Evolutionary conservation across 1,284 basidiomycete species (phyloP).

Genomic region (Anthracocystis setariae): DNA sequence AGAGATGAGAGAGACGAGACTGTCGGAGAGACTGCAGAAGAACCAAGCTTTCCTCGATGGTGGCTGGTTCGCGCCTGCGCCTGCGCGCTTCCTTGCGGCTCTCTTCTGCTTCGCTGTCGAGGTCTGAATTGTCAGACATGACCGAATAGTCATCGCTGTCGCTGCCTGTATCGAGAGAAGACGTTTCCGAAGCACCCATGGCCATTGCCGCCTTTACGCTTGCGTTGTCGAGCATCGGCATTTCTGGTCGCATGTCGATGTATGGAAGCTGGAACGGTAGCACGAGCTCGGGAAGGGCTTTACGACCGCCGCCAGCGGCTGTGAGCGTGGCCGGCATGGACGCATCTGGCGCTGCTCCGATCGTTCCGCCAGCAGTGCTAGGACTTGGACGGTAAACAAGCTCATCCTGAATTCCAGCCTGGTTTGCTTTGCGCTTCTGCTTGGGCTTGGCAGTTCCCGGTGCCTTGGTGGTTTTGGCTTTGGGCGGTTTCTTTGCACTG

Average conservation of each 20-base stretch:
- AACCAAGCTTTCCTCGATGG: slow-evolving; percentile 52
- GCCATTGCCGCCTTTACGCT: slow-evolving; percentile 42
- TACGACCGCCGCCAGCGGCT: slow-evolving; percentile 55
- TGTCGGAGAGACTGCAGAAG: slow-evolving; percentile 64
- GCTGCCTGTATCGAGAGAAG: slow-evolving; percentile 40
- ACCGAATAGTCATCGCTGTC: slow-evolving; percentile 52
- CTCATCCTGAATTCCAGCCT: slow-evolving; percentile 26
- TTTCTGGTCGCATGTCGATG: slow-evolving; percentile 30
- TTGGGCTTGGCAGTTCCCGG: slow-evolving; percentile 38
- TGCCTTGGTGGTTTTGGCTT: slow-evolving; percentile 21
- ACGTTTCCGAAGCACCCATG: slow-evolving; percentile 45
- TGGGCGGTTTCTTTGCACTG: slow-evolving; percentile 20
- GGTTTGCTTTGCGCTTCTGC: slow-evolving; percentile 44
- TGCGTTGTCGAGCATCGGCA: slow-evolving; percentile 52
- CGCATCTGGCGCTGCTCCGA: slow-evolving; percentile 45
- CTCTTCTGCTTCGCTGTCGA: slow-evolving; percentile 42
- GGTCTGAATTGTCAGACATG: slow-evolving; percentile 37
- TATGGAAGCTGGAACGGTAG: slow-evolving; percentile 50
- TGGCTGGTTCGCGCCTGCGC: slow-evolving; percentile 43
- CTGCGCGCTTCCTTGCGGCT: slow-evolving; percentile 33
- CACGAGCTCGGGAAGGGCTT: slow-evolving; percentile 55
- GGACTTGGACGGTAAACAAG: slow-evolving; percentile 28
- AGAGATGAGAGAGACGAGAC: slow-evolving; percentile 64
- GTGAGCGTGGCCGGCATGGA: slow-evolving; percentile 38
- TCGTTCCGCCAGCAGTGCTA: slow-evolving; percentile 56